These are phyloP conservation scores for Volvariella volvacea DNA, from an alignment of 1,284 basidiomycete genomes.

Conservation along the genomic window DNA sequence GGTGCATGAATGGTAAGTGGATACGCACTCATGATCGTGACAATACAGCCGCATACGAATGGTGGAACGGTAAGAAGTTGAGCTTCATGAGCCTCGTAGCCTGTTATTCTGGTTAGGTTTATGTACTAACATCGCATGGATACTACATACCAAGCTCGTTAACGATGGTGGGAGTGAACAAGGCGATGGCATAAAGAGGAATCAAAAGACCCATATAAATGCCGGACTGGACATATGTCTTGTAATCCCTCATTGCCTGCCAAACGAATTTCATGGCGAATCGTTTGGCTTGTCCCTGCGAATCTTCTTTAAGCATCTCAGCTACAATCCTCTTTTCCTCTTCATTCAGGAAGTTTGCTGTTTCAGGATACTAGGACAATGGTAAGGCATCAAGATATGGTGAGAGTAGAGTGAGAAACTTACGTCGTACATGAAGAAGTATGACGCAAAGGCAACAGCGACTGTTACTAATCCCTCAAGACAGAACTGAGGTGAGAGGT, in stretches of 20 bases:
- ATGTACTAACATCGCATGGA: not conserved
- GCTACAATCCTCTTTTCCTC: constrained; percentile 26
- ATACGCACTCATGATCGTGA: constrained; percentile 27
- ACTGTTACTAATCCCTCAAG: constrained; percentile 29
- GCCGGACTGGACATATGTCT: constrained; percentile 34
- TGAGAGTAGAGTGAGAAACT: constrained; percentile 6
- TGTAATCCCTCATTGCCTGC: constrained; percentile 21
- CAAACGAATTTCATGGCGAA: constrained; percentile 27
- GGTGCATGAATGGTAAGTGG: too few species aligned
- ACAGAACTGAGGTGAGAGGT: constrained; percentile 20
- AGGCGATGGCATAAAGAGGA: constrained; percentile 49
- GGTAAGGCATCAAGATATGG: too few species aligned
- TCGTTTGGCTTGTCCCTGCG: constrained; percentile 23
- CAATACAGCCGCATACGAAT: constrained; percentile 35
- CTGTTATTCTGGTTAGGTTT: constrained; percentile 20
- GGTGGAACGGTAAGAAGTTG: constrained; percentile 51
- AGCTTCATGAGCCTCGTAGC: constrained; percentile 45
- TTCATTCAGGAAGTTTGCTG: constrained; percentile 35
- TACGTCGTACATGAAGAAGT: constrained; percentile 32
- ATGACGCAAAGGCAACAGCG: constrained; percentile 24
- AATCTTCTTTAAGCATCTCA: constrained; percentile 30
- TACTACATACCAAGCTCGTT: constrained; percentile 40
- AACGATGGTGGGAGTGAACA: constrained; percentile 54
- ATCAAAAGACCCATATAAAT: constrained; percentile 44
- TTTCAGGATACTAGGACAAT: constrained; percentile 33